Evolutionary conservation across 805 yeast genomes (phyloP), one percentile per base, ranked within the genome.

Genomic region (Teunomyces atbi): DNA sequence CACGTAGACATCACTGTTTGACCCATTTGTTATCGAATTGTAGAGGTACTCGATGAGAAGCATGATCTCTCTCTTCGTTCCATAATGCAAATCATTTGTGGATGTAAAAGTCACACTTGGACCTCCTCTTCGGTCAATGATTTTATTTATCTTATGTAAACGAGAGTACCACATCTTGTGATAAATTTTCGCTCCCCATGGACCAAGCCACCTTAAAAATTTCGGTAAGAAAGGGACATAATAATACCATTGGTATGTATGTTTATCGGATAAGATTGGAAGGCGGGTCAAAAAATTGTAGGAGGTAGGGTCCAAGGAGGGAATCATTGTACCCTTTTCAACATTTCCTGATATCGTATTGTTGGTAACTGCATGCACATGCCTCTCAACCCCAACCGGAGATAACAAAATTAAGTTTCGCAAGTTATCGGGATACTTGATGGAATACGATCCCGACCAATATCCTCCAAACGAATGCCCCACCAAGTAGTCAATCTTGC

Each of bases 391-490:
- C 0, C 96, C 96, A 0, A 85, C 86, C 0, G 96, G 96, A 10
- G 89, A 82, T 3, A 84, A 76, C 19, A 87, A 66, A 2, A 85
- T 69, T 52, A 88, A 64, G 48, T 77, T 76, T 12, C 73, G 64
- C 5, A 88, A 71, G 4, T 71, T 59, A 0, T 76, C 59, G 0
- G 90, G 89, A 55, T 83, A 74, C 49, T 70, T 78, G 36, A 81
- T 58, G 1, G 86, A 73, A 60, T 84, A 87, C 5, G 83, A 77
- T 41, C 79, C 78, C 0, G 88, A 78, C 66, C 89, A 68, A 55
- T 85, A 83, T 0, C 89, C 94, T 27, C 96, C 96, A 52, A 80
- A 81, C 0, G 95, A 86, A 62, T 88, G 96, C 0, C 89, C 92
- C 16, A 87, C 66, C 11, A 88, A 58, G 55, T 79, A 84, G 52